Conservation (phyloP, 306 rosid genomes). For the Morella rubra region DNA sequence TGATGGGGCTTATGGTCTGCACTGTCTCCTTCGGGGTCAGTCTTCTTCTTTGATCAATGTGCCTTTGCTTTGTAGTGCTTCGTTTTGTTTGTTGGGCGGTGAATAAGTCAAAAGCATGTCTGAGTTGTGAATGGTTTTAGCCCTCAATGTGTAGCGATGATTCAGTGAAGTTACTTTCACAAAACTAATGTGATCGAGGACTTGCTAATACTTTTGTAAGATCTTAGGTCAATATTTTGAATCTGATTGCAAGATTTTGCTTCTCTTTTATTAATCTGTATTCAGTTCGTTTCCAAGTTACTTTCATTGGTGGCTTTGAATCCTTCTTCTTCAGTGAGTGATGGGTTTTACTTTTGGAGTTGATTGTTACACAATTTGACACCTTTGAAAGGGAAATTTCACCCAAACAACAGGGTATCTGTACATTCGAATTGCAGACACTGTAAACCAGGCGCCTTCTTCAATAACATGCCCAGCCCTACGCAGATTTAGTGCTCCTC, state of each 20-base stretch:
- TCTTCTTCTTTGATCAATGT: slow-evolving; percentile 33
- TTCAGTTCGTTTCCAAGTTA: neutral
- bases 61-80: neutral
- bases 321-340: neutral
- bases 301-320: neutral
- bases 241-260: neutral
- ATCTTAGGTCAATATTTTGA: neutral
- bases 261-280: neutral
- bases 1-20: slow-evolving; percentile 52
- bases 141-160: neutral
- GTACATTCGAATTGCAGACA: neutral
- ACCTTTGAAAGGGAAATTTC: neutral
- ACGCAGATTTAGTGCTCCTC: no score
- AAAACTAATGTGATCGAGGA: neutral
- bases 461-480: no score
- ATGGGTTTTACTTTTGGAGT: neutral
- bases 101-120: neutral
- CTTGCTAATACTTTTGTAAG: neutral
- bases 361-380: neutral
- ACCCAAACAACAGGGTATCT: neutral
- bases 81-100: neutral
- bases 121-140: neutral
- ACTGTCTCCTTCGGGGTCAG: slow-evolving; percentile 58
- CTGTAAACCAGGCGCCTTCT: neutral
- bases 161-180: neutral